Percentiles rank a stretch among this genome's conserved stretches.
Evolutionary conservation across 352 stramenopile genomes (phyloP).

Genomic region (Phytophthora crassamura): DNA sequence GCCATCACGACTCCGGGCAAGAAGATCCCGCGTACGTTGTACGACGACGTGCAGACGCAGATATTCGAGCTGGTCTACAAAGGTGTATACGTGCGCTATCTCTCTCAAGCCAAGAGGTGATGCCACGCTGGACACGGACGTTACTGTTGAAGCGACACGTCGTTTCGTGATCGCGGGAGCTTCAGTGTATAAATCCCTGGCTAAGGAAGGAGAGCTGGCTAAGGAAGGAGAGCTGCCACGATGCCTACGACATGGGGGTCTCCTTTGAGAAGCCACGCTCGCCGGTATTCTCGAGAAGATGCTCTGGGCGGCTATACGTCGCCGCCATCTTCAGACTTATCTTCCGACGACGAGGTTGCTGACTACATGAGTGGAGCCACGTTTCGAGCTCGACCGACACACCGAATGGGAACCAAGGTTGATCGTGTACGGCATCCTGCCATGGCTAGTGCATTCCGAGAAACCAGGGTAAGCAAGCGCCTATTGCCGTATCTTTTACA

Average conservation of each 20-base stretch:
- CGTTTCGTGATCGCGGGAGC: conserved; percentile 22
- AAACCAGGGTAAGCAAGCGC: conserved; percentile 13
- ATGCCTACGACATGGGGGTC: conserved; percentile 18
- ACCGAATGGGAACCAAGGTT: conserved; percentile 8
- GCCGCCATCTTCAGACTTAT: conserved; percentile 8
- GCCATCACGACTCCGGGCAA: conserved; percentile 64
- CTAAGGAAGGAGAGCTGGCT: neutral
- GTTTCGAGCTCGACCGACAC: neutral
- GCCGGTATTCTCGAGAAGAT: conserved; percentile 1
- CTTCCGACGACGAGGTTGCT: conserved; percentile 16
- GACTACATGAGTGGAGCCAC: neutral
- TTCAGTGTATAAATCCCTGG: neutral
- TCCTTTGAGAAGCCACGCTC: neutral
- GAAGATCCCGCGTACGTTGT: conserved; percentile 50
- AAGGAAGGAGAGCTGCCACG: neutral
- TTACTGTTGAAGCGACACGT: conserved; percentile 36
- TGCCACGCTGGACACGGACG: conserved; percentile 10
- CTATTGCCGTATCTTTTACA: neutral
- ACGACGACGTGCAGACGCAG: conserved; percentile 60
- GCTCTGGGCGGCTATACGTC: neutral
- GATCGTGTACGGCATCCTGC: conserved; percentile 3
- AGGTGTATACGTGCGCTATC: conserved; percentile 60
- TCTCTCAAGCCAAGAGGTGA: conserved; percentile 11
- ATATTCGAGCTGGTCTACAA: conserved; percentile 69
- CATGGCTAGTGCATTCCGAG: neutral